These are phyloP conservation scores for Suhomyces faveliae DNA, from an alignment of 805 yeast species.

Conservation along the genomic window DNA sequence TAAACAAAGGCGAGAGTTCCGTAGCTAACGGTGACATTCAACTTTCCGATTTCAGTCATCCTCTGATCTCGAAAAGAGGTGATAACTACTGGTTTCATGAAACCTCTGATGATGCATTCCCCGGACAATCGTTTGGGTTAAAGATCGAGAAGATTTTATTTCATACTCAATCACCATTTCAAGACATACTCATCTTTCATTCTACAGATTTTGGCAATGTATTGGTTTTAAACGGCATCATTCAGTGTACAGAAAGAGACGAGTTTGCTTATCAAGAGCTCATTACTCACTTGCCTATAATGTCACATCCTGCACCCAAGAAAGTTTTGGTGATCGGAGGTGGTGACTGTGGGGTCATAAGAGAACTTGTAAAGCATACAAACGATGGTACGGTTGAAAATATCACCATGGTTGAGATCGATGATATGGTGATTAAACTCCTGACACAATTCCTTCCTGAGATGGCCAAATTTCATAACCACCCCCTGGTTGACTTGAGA, in stretches of 20 bases:
- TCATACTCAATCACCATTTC: constrained; percentile 66
- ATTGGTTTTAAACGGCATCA: constrained; percentile 81
- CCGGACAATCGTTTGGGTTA: constrained; percentile 81
- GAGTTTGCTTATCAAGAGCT: constrained; percentile 93
- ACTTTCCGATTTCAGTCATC: constrained; percentile 25
- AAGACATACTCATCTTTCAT: constrained; percentile 78
- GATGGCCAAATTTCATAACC: constrained; percentile 66
- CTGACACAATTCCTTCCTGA: constrained; percentile 70
- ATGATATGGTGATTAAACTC: constrained; percentile 73
- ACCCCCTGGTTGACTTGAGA: constrained; percentile 64
- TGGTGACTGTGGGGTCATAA: constrained; percentile 92
- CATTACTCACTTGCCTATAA: constrained; percentile 80
- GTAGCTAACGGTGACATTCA: constrained; percentile 6
- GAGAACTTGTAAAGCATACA: constrained; percentile 79
- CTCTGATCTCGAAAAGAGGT: constrained; percentile 23
- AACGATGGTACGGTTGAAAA: constrained; percentile 50
- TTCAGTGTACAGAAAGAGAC: constrained; percentile 89
- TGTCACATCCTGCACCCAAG: constrained; percentile 72
- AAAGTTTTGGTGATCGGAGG: constrained; percentile 89
- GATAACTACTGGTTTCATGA: constrained; percentile 73
- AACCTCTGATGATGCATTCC: constrained; percentile 65
- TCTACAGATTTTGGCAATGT: constrained; percentile 82
- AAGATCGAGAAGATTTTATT: constrained; percentile 64
- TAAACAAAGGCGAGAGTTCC: not conserved
- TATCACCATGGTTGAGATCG: constrained; percentile 85